Evolutionary conservation across 371 early-diverging fungal genomes (phyloP).

Genomic region (Chytridium lagenaria): DNA sequence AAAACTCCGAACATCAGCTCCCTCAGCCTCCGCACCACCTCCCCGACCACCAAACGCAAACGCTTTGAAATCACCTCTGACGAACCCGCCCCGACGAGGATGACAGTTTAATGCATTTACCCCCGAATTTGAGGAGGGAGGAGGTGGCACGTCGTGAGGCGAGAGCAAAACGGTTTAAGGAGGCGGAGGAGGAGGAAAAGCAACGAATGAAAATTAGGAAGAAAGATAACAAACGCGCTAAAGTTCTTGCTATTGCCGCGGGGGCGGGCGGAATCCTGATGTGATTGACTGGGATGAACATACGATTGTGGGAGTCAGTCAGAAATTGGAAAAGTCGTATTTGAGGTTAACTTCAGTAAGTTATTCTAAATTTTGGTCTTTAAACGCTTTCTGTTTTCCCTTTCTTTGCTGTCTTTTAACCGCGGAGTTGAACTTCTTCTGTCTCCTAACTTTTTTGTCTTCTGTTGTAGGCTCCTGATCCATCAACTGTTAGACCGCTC

Average conservation of each 20-base stretch:
- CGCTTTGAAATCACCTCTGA: neutral
- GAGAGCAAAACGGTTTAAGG: constrained; percentile 58
- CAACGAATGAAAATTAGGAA: constrained; percentile 14
- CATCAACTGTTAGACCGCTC: constrained; percentile 86
- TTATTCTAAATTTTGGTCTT: neutral
- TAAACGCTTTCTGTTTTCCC: no score
- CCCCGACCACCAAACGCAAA: no score
- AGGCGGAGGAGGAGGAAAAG: constrained; percentile 40
- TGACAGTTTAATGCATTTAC: constrained; percentile 27
- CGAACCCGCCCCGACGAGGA: constrained; percentile 23
- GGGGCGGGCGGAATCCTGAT: constrained; percentile 57
- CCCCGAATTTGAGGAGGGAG: constrained; percentile 40
- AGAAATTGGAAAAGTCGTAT: constrained; percentile 85
- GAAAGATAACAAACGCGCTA: constrained; percentile 23
- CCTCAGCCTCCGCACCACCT: neutral
- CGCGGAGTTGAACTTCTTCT: no score
- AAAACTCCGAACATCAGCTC: neutral
- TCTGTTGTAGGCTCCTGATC: constrained; percentile 80
- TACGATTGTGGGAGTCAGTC: constrained; percentile 88
- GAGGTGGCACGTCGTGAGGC: constrained; percentile 46
- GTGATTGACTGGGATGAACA: constrained; percentile 79
- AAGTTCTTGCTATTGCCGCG: constrained; percentile 31
- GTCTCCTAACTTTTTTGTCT: neutral
- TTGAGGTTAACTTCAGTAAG: constrained; percentile 83
- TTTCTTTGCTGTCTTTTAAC: no score